These are phyloP conservation scores for Curvularia sp. DNA, from an alignment of 2,329 filamentous ascomycete species.

Conservation along the genomic window DNA sequence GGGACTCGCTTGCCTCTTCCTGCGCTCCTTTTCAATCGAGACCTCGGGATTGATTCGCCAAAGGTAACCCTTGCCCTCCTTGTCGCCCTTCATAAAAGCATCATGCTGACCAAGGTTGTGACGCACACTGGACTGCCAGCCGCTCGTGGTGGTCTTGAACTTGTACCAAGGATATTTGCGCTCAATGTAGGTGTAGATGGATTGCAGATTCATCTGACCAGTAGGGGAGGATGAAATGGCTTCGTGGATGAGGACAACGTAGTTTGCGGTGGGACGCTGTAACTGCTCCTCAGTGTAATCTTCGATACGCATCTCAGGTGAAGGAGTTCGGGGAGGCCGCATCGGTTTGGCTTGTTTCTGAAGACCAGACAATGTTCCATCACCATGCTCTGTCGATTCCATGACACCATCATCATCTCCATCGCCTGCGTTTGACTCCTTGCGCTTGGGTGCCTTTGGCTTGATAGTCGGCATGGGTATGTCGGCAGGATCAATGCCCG, in stretches of 20 bases:
- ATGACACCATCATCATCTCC: constrained; percentile 45
- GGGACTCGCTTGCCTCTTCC: constrained; percentile 59
- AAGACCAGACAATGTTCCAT: constrained; percentile 48
- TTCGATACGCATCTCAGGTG: constrained; percentile 67
- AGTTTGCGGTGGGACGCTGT: constrained; percentile 69
- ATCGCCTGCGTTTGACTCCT: constrained; percentile 49
- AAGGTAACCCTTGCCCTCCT: constrained; percentile 67
- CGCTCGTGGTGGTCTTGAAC: constrained; percentile 64
- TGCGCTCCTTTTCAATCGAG: constrained; percentile 65
- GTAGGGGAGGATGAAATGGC: constrained; percentile 63
- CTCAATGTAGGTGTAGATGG: constrained; percentile 70
- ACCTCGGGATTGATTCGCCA: constrained; percentile 67
- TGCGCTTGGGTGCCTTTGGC: constrained; percentile 45
- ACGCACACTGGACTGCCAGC: constrained; percentile 71
- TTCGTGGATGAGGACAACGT: constrained; percentile 69
- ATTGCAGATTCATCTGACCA: constrained; percentile 67
- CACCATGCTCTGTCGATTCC: constrained; percentile 50
- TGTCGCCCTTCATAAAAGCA: constrained; percentile 67
- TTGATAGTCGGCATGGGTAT: constrained; percentile 45
- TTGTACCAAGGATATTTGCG: constrained; percentile 70
- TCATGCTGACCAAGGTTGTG: constrained; percentile 68
- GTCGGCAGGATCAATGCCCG: constrained; percentile 48
- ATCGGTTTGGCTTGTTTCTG: constrained; percentile 57
- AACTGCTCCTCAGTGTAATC: constrained; percentile 77
- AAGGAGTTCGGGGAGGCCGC: constrained; percentile 62